These are phyloP conservation scores for Rhodamnia rubescens DNA, from an alignment of 345 rosid species.

Conservation along the genomic window DNA sequence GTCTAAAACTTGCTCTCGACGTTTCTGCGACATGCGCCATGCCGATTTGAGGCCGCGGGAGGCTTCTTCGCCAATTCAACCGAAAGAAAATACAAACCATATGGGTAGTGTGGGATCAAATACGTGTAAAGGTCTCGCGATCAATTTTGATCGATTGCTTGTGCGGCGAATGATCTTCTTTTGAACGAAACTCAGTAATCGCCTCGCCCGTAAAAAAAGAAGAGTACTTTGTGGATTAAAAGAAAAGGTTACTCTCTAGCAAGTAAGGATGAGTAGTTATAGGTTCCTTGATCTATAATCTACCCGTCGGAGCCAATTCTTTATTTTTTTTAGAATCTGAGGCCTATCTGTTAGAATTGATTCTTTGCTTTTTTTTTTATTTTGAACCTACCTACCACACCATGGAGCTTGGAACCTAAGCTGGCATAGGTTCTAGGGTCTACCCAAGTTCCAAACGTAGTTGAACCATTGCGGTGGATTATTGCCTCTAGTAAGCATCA, in stretches of 20 bases:
- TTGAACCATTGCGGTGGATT: no score
- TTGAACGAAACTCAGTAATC: not conserved
- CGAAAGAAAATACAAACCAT: accelerated
- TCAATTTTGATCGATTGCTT: not conserved
- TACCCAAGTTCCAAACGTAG: no score
- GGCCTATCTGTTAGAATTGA: no score
- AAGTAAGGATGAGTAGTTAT: no score
- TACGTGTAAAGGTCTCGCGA: not conserved
- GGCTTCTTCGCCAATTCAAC: not conserved
- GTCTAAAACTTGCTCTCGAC: not conserved
- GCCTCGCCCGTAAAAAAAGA: not conserved
- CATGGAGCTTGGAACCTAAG: no score
- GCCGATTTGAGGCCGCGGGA: accelerated
- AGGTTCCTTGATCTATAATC: no score
- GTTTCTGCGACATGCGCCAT: accelerated
- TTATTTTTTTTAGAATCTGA: no score
- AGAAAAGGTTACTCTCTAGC: not conserved
- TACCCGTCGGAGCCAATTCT: no score
- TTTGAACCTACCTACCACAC: no score
- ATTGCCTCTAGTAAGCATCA: no score
- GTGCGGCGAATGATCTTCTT: not conserved
- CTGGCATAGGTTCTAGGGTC: no score
- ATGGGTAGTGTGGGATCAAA: not conserved
- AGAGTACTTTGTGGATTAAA: not conserved
- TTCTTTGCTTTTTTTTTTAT: no score